Evolutionary conservation across 2,329 filamentous ascomycete genomes (phyloP).

Genomic region (Cucurbitaria berberidis): DNA sequence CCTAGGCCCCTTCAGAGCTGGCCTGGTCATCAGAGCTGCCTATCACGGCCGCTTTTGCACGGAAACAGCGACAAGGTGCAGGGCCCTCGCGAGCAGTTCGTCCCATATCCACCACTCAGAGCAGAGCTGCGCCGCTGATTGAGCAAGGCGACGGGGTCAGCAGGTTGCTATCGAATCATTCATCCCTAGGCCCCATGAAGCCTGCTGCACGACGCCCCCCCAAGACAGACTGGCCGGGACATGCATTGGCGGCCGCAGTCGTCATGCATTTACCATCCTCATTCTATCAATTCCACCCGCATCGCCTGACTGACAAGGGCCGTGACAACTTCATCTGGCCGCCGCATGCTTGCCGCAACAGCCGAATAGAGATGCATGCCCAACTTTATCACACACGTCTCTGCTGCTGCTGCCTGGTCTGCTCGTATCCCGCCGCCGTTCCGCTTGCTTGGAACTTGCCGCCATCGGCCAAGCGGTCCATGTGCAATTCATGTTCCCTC

Average conservation of each 20-base stretch:
- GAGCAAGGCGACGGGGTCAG: constrained; percentile 41
- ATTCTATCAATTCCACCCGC: constrained; percentile 32
- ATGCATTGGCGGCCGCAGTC: constrained; percentile 46
- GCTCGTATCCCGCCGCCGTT: constrained; percentile 29
- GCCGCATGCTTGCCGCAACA: constrained; percentile 45
- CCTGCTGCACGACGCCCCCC: constrained; percentile 34
- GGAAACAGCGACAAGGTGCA: constrained; percentile 25
- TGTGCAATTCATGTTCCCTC: constrained; percentile 30
- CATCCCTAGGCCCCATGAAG: constrained; percentile 18
- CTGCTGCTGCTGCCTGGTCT: constrained; percentile 21
- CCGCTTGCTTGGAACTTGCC: constrained; percentile 20
- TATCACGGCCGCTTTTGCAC: constrained; percentile 28
- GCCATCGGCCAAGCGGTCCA: constrained; percentile 33
- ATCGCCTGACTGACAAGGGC: constrained; percentile 43
- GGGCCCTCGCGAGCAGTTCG: constrained; percentile 23
- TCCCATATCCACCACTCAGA: constrained; percentile 32
- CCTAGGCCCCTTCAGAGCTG: background rate
- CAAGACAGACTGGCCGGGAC: constrained; percentile 21
- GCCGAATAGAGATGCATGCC: constrained; percentile 42
- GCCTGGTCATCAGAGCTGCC: constrained; percentile 23
- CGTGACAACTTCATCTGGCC: constrained; percentile 20
- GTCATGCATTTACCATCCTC: constrained; percentile 43
- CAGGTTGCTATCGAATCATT: constrained; percentile 42
- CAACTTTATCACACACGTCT: constrained; percentile 33
- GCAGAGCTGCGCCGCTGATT: constrained; percentile 39